Base-by-base conservation (phyloP, 306 rosid species). In the Dryas octopetala region DNA sequence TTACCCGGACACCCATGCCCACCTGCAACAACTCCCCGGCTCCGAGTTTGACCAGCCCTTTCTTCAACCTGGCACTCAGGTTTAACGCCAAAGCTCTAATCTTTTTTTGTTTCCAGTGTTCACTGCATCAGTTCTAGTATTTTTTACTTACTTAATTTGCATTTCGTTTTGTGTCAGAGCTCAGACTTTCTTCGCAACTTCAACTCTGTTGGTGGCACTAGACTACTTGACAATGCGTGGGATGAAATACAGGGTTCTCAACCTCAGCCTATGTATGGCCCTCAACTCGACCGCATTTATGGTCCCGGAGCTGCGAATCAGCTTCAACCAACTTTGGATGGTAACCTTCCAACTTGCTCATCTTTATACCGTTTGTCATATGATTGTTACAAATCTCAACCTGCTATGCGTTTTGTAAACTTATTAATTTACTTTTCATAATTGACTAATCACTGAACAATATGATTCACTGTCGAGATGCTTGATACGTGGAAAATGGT, bases 181-280 rank as follows among this genome's bases (percentile, higher is more conserved):
- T 79, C 98, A 0, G 91, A 88, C 47, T 96, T 96, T 85, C 73
- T 92, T 48, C 83, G 89, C 15, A 79, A 88, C 70, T 96, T 89
- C 75, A 91, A 90, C 77, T 76, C 93, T 32, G 91, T 83, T 0
- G 90, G 85, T 43, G 78, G 77, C 52, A 77, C 71, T 17, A 88
- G 85, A 65, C 76, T 96, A 58, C 80, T 96, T 67, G 91, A 89
- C 28, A 90, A 88, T 55, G 95, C 98, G 1, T 96, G 98, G 99
- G 75, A 89, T 76, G 97, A 96, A 83, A 72, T 88, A 62, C 98
- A 87, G 67, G 85, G 62, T 43, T 61, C 77, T 58, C 83, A 62
- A 12, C 85, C 55, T 66, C 80, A 70, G 43, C 80, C 84, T 68
- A 77, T 73, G 47, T 75, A 71, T 48, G 46, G 40, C n/a, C 32